Conservation (phyloP, 2,329 filamentous ascomycete genomes). For the Penicillium sclerotiorum region DNA sequence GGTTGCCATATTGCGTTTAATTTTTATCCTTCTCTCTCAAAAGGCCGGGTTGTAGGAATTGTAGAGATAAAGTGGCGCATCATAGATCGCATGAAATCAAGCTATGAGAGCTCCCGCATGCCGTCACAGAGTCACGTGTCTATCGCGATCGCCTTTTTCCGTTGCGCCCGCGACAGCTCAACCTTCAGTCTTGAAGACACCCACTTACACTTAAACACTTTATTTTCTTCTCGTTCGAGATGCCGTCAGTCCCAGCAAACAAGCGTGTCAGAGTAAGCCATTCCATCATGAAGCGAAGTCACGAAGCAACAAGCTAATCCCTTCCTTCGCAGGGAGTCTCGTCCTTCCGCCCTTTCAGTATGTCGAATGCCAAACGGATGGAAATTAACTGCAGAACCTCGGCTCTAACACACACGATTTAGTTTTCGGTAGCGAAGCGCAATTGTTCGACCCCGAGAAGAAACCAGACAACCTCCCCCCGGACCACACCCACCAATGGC, state of each 20-base stretch:
- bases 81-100: conserved; percentile 15
- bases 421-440: conserved; percentile 80
- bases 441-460: conserved; percentile 73
- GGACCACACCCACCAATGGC: conserved; percentile 96
- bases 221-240: conserved; percentile 27
- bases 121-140: conserved; percentile 31
- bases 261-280: conserved; percentile 55
- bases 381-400: background rate
- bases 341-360: conserved; percentile 52
- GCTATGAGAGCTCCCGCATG: conserved; percentile 23
- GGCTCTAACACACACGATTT: conserved; percentile 26
- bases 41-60: conserved; percentile 9
- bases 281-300: background rate
- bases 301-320: conserved; percentile 23
- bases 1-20: conserved; percentile 59
- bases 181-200: background rate
- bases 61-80: background rate
- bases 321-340: conserved; percentile 43
- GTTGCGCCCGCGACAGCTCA: conserved; percentile 3
- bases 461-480: conserved; percentile 76
- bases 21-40: too few relatives aligned
- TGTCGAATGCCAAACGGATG: conserved; percentile 12
- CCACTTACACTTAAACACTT: background rate
- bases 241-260: conserved; percentile 57
- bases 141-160: conserved; percentile 5